Evolutionary conservation across 2,329 filamentous ascomycete genomes (phyloP), one percentile per base, ranked within the genome.

Genomic region (Pyrenophora seminiperda): DNA sequence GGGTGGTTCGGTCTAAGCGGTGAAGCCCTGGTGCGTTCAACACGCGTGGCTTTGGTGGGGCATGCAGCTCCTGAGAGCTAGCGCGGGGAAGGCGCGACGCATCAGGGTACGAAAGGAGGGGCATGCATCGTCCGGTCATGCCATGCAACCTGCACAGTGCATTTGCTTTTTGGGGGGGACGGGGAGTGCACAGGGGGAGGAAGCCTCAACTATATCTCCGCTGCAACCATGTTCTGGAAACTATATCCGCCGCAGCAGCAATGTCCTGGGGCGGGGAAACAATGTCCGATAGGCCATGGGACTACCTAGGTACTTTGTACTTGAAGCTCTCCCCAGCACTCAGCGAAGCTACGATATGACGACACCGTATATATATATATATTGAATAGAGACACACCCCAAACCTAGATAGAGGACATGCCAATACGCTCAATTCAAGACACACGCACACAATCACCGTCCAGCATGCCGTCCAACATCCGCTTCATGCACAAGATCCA

Each of bases 401-500:
- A 34, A 18, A 17, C 15, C n/a, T n/a, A n/a, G n/a, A n/a, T n/a
- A n/a, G n/a, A n/a, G n/a, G n/a, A n/a, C n/a, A n/a, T n/a, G n/a
- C n/a, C n/a, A n/a, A n/a, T n/a, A n/a, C n/a, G 30, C 13, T 13
- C 30, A 14, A 32, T 15, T 6, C 11, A 7, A 14, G 5, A 19
- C 5, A 17, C 15, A 34, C 3, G 15, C 32, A 13, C 20, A 18
- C 33, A 24, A n/a, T 11, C 3, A 48, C 34, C 29, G 32, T 33
- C 30, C 17, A 63, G 30, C 14, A 71, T 70, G 66, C 57, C 61
- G 7, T 67, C 60, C 17, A 37, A 63, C 46, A 54, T 66, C 50
- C 61, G 51, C 49, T 34, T 51, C 14, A 40, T 54, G 37, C 41
- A 54, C 18, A 63, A 51, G 36, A 52, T 82, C 37, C 54, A 68